Conservation (phyloP, 2,329 filamentous ascomycete species). For the Colletotrichum euphorbiae region DNA sequence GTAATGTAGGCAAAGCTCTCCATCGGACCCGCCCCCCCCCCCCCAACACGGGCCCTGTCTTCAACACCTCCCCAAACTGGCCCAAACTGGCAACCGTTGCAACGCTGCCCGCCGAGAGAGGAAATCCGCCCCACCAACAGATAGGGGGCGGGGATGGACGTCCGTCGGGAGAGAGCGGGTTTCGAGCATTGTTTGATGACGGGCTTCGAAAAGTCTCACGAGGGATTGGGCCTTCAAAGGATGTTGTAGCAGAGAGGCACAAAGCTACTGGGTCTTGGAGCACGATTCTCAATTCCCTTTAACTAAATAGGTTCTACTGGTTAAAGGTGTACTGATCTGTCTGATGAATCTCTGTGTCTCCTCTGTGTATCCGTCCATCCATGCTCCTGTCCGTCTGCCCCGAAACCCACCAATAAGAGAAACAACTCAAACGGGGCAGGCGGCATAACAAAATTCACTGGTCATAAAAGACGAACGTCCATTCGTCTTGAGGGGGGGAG, state of each 20-base stretch:
- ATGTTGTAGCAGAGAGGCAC: not conserved
- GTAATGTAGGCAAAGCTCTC: too few species aligned
- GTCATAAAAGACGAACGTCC: constrained; percentile 25
- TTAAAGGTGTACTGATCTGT: constrained; percentile 16
- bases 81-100: too few species aligned
- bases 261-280: too few species aligned
- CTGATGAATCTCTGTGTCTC: constrained; percentile 3
- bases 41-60: not conserved
- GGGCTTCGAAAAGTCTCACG: too few species aligned
- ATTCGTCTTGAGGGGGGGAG: constrained; percentile 3
- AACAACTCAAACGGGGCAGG: not conserved
- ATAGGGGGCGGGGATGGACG: too few species aligned
- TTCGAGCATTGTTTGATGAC: too few species aligned
- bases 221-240: not conserved
- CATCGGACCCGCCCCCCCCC: too few species aligned
- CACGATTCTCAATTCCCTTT: constrained; percentile 6
- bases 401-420: not conserved
- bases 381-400: constrained; percentile 16
- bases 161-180: too few species aligned
- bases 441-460: constrained; percentile 11
- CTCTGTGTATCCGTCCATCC: not conserved
- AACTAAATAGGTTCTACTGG: constrained; percentile 16
- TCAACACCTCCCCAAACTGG: too few species aligned
- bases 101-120: too few species aligned
- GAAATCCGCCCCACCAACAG: too few species aligned